Base-by-base conservation (phyloP, 768 basidiomycete genomes). In the Mycena belliarum region DNA sequence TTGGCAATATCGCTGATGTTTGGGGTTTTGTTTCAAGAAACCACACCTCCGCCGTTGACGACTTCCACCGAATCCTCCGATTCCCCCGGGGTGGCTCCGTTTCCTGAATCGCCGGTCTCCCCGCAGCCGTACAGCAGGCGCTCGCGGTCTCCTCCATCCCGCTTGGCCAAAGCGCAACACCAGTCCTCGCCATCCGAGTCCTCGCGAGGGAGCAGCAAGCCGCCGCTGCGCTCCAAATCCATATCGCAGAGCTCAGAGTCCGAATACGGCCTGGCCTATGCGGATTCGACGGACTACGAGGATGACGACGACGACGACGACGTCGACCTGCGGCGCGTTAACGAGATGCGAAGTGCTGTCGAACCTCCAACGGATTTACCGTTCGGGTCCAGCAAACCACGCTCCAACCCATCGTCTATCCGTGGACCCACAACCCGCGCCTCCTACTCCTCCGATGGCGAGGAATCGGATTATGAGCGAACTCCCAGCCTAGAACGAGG, bases 201-300 rank as follows among this genome's bases (percentile, higher is more conserved):
- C 3, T 59, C 57, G 21, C 41, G 50, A 11, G 55, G 45, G 7
- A 59, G 37, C 16, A 59, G 48, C 29, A 49, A 24, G 25, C 60
- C 55, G 21, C 41, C 53, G 1, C 42, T 35, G n/a, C 33, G 53
- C 16, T 21, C 47, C 29, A 37, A 52, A 6, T 68, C 72, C 3
- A 49, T 67, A 8, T 71, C 71, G 9, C 73, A 78, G 28, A 71
- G 71, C 26, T 77, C 78, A 3, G 77, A 66, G 18, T 79, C 78
- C 4, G 80, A 82, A 55, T 76, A 75, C 41, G 66, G 80, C 16
- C 71, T 83, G 21, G 81, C 81, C 2, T 84, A 84, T 60, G 81
- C 79, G 4, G 75, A 79, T 52, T 77, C 78, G 18, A 76, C 77
- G 8, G 80, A 79, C 43, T 66, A 77, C 52, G 80, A 80, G 44